Conservation (phyloP, 768 basidiomycete species). For the Mycena amicta region DNA sequence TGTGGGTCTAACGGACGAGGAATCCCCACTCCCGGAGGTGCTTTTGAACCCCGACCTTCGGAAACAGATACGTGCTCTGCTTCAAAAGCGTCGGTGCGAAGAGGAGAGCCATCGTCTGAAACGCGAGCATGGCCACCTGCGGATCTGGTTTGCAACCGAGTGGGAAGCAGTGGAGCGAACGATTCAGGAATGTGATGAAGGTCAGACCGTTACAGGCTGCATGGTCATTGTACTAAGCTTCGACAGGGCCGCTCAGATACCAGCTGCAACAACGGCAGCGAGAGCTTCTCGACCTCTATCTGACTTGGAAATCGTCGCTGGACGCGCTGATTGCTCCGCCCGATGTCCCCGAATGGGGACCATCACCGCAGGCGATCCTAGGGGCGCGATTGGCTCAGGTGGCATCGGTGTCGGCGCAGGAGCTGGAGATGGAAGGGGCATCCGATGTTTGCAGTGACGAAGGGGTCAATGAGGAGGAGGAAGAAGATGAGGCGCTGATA, state of each 20-base stretch:
- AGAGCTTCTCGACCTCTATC: not conserved
- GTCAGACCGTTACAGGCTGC: not conserved
- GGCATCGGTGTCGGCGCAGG: not conserved
- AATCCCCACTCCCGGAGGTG: not conserved
- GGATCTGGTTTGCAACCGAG: not conserved
- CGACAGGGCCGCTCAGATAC: not conserved
- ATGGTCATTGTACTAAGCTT: not conserved
- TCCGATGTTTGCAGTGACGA: not conserved
- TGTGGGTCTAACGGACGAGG: not conserved
- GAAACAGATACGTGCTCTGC: not conserved
- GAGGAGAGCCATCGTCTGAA: not conserved
- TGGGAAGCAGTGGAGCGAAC: not conserved
- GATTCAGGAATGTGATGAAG: not conserved
- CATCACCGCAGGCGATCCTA: not conserved
- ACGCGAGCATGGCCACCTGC: not conserved
- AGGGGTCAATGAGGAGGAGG: not conserved
- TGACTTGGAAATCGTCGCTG: not conserved
- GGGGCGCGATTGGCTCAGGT: conserved; percentile 9
- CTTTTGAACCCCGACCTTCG: not conserved
- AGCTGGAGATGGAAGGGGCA: not conserved
- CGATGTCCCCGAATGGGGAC: not conserved
- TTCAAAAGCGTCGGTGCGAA: not conserved
- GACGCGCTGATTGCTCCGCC: not conserved
- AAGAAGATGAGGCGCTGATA: too few species aligned
- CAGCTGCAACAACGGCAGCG: not conserved